phyloP scores from a whole-genome alignment of 768 basidiomycete species.

The Pulveroboletus sp. region DNA sequence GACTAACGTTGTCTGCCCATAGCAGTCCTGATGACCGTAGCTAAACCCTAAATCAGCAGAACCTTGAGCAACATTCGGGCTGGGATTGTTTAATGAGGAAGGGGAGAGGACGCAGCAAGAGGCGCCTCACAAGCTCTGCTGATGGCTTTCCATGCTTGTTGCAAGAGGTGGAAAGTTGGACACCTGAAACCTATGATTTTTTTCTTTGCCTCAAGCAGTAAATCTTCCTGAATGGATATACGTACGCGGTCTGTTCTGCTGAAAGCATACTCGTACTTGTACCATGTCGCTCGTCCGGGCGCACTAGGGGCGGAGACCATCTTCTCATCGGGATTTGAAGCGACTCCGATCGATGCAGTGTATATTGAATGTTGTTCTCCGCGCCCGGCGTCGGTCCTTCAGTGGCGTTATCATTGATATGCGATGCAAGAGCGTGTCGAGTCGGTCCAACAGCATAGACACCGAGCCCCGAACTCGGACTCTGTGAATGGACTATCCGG shows the following conservation, averaged over 20 bases:
- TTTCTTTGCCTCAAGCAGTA: neutral
- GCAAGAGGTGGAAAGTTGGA: neutral
- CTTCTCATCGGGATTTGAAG: neutral
- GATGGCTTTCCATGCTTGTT: constrained; percentile 3
- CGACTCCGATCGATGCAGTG: constrained; percentile 5
- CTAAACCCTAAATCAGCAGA: neutral
- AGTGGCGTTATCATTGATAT: constrained; percentile 3
- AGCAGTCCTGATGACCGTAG: constrained; percentile 8
- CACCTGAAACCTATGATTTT: constrained; percentile 5
- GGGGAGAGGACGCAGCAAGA: neutral
- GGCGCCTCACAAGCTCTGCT: constrained; percentile 14
- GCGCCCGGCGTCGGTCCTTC: constrained; percentile 6
- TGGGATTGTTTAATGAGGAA: constrained; percentile 5
- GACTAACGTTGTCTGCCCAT: constrained; percentile 13
- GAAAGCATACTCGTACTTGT: neutral
- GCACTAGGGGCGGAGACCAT: neutral
- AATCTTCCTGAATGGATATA: neutral
- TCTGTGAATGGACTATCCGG: constrained; percentile 17
- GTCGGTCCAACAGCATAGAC: constrained; percentile 8
- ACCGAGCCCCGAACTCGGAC: constrained; percentile 13
- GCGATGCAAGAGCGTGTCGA: constrained; percentile 1
- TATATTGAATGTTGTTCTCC: neutral
- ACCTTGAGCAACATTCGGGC: constrained; percentile 5
- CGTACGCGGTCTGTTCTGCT: constrained; percentile 11
- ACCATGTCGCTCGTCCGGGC: constrained; percentile 5